These are phyloP conservation scores for Neurospora sp. DNA, from an alignment of 495 filamentous ascomycete species.

Conservation along the genomic window DNA sequence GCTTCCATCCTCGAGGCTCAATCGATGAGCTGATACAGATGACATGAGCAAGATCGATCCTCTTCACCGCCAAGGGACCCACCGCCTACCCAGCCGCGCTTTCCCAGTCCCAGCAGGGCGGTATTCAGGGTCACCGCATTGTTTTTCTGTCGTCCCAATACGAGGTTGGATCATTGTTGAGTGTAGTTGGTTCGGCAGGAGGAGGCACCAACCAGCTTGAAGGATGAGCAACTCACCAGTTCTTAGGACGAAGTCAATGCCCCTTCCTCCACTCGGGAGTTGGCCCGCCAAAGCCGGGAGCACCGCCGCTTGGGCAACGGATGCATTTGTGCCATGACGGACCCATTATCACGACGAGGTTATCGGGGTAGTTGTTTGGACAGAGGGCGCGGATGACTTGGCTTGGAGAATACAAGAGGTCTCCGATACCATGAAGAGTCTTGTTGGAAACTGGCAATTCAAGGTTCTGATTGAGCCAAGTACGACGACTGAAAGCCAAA, in stretches of 20 bases:
- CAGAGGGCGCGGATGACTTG: not conserved
- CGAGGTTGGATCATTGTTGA: not conserved
- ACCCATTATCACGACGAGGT: not conserved
- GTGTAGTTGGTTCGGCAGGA: not conserved
- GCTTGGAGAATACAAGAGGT: not conserved
- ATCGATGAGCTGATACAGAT: not conserved
- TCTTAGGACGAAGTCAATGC: not conserved
- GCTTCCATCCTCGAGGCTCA: not conserved
- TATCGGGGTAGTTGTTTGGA: not conserved
- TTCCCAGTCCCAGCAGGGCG: not conserved
- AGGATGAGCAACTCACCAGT: not conserved
- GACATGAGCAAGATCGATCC: not conserved
- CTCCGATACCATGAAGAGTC: not conserved
- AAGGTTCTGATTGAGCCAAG: not conserved
- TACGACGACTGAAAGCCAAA: not conserved
- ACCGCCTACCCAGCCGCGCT: not conserved
- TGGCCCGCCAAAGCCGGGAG: not conserved
- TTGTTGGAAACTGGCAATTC: not conserved
- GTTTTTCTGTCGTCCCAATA: not conserved
- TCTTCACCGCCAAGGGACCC: not conserved
- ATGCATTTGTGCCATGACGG: not conserved
- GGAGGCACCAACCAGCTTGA: not conserved
- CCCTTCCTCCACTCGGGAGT: not conserved
- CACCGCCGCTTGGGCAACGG: not conserved
- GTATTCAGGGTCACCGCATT: not conserved